Evolutionary conservation across 2,329 filamentous ascomycete species (phyloP).

Genomic region (Fusarium beomiforme): DNA sequence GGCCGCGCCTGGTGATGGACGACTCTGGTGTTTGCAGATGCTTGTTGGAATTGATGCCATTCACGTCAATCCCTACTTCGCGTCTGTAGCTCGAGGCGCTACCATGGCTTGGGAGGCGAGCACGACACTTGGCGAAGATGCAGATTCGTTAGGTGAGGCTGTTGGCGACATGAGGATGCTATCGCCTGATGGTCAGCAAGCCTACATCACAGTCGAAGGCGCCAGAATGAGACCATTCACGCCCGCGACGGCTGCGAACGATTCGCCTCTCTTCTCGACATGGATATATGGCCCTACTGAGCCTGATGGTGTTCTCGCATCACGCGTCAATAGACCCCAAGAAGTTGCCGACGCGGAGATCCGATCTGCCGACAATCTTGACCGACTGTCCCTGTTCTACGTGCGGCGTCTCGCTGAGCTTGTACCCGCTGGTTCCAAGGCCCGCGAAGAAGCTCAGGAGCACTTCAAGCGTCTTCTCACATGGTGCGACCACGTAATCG

Average conservation of each 20-base stretch:
- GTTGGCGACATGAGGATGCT: not conserved
- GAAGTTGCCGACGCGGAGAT: constrained; percentile 1
- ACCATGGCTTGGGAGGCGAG: not conserved
- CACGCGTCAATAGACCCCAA: not conserved
- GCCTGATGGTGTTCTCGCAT: not conserved
- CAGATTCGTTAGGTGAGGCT: not conserved
- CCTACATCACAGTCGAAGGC: not conserved
- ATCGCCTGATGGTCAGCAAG: not conserved
- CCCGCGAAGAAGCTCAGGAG: not conserved
- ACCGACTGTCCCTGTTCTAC: not conserved
- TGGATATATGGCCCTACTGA: not conserved
- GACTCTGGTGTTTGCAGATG: constrained; percentile 5
- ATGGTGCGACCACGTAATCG: not conserved
- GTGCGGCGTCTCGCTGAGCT: not conserved
- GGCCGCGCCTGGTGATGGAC: not conserved
- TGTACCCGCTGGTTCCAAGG: not conserved
- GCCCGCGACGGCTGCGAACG: not conserved
- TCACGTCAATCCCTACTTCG: not conserved
- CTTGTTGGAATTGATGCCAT: not conserved
- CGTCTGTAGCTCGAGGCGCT: not conserved
- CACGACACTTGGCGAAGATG: not conserved
- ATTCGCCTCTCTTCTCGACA: not conserved
- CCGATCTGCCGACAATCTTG: constrained; percentile 1
- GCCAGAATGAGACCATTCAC: constrained; percentile 1
- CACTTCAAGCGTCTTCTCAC: constrained; percentile 2